A percentile compares a stretch with the other conserved stretches of the same genome.
Evolutionary conservation across 345 rosid genomes (phyloP).

Genomic region (Pistacia vera): DNA sequence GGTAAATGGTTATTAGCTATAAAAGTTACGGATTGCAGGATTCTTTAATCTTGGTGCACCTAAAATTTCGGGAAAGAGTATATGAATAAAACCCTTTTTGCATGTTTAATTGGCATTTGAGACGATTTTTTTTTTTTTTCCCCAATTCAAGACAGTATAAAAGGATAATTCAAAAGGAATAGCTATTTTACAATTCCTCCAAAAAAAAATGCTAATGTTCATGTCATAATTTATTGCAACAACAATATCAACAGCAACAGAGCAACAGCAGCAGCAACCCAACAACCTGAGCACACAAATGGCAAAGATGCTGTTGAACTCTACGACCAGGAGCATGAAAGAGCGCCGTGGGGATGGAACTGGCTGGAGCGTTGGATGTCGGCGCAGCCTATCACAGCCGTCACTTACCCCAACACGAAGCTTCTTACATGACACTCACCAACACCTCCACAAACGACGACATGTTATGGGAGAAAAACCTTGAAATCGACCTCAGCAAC

Average conservation of each 20-base stretch:
- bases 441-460: slow-evolving; percentile 50
- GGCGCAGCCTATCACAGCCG: slow-evolving; percentile 52
- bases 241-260: not conserved
- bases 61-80: too few species aligned
- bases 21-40: too few species aligned
- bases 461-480: slow-evolving; percentile 71
- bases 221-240: too few species aligned
- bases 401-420: slow-evolving; percentile 46
- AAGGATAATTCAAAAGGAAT: too few species aligned
- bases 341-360: slow-evolving; percentile 83
- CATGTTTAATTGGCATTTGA: too few species aligned
- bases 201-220: too few species aligned
- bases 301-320: slow-evolving; percentile 36
- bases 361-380: slow-evolving; percentile 98
- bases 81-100: too few species aligned
- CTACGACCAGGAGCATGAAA: slow-evolving; percentile 42
- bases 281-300: slow-evolving; percentile 28
- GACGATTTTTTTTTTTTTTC: too few species aligned
- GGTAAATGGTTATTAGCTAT: slow-evolving; percentile 32
- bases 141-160: too few species aligned
- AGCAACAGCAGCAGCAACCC: slow-evolving; percentile 28
- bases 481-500: slow-evolving; percentile 61
- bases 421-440: slow-evolving; percentile 54
- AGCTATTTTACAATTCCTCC: too few species aligned
- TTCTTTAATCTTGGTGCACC: too few species aligned